Conservation (phyloP, 2,329 filamentous ascomycete genomes). For the Escovopsis sp. region DNA sequence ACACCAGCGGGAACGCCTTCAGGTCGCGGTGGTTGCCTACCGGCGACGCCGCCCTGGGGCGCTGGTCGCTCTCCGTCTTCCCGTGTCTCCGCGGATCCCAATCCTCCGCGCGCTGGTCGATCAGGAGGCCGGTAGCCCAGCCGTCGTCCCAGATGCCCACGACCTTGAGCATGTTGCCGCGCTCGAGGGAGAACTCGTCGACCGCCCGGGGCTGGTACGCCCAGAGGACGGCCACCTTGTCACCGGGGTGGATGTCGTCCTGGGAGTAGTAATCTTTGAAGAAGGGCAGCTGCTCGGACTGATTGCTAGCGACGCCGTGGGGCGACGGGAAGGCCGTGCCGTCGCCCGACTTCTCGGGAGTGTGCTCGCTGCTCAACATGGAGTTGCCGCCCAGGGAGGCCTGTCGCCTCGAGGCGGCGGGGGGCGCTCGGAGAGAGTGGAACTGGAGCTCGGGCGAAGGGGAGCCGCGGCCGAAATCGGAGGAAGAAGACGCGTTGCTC, state of each 20-base stretch:
- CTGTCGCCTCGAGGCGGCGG: constrained; percentile 48
- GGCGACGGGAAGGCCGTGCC: constrained; percentile 69
- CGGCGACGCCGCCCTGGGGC: constrained; percentile 45
- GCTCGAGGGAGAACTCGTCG: constrained; percentile 85
- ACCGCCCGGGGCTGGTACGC: constrained; percentile 88
- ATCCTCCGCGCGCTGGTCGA: constrained; percentile 73
- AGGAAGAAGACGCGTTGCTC: constrained; percentile 45
- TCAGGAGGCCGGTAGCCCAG: constrained; percentile 85
- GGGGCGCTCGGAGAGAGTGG: constrained; percentile 42
- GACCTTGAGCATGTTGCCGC: constrained; percentile 95
- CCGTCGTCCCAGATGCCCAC: constrained; percentile 98
- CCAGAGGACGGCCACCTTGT: constrained; percentile 85
- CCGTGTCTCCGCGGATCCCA: constrained; percentile 64
- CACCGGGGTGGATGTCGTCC: constrained; percentile 84
- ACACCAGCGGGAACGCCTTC: constrained; percentile 94
- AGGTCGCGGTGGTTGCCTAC: constrained; percentile 63
- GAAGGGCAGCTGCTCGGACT: constrained; percentile 87
- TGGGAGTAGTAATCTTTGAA: constrained; percentile 99
- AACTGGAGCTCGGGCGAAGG: constrained; percentile 49
- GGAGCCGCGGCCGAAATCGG: constrained; percentile 50
- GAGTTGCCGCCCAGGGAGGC: constrained; percentile 86
- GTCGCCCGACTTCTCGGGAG: constrained; percentile 60
- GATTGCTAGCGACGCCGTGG: constrained; percentile 67
- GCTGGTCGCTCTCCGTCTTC: constrained; percentile 76
- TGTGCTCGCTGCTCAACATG: constrained; percentile 53